Evolutionary conservation across 495 filamentous ascomycete genomes (phyloP), one percentile per base, ranked within the genome.

Genomic region (Aspergillus campestris): DNA sequence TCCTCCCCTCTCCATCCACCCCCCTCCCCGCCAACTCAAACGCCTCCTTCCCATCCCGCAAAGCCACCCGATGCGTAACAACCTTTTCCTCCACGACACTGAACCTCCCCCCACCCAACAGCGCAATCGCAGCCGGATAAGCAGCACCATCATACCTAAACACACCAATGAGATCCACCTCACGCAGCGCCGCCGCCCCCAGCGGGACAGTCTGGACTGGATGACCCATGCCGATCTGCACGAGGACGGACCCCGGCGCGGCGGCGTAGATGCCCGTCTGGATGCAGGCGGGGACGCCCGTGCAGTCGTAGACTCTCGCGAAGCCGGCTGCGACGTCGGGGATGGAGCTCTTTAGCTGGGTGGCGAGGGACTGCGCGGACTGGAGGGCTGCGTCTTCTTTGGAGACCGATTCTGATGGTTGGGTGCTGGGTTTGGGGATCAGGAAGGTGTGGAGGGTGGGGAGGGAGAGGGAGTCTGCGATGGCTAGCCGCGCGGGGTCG

Each of bases 141-240:
- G 87, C 89, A 47, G 60, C 43, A 40, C 89, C 87, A 38, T 86
- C 85, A 54, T 96, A 96, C 32, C 90, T 74, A 59, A 96, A 96
- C 28, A 91, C 83, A n/a, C 90, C 90, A 2, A 92, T 71, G 31
- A 96, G 82, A 65, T 96, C 90, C 3, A 96, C 83, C 67, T 96
- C 90, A 4, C 87, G 77, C 41, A 94, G 66, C 32, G 89, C 87
- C 10, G 90, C 90, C 0, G 86, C 85, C 1, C 83, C 87, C 44
- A 95, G 74, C 4, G 89, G 89, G 6, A 95, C 69, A 0, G 86
- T 94, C 68, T 92, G 86, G 34, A 94, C 77, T 0, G 90, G 89
- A 5, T 81, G 87, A n/a, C 90, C 90, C 88, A 95, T 95, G 4
- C 90, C 90, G 14, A 96, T 83, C 66, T 94, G 82, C 52, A 95